Conservation (phyloP, 2,329 filamentous ascomycete genomes). For the Trichoderma citrinoviride region DNA sequence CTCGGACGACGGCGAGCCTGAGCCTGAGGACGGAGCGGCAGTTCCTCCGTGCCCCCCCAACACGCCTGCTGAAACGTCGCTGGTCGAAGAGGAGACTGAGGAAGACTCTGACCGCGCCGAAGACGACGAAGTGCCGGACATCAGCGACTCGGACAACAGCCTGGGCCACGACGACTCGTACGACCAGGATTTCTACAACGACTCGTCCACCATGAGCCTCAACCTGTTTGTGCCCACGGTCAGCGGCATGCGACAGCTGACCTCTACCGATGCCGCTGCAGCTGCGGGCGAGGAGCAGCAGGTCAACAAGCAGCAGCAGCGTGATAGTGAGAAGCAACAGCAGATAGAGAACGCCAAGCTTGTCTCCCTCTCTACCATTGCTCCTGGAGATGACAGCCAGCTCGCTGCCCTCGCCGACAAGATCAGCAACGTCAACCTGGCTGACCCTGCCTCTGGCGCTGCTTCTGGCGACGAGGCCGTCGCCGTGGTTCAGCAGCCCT, state of each 20-base stretch:
- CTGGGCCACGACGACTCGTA: constrained; percentile 8
- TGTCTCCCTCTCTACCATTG: too few relatives aligned
- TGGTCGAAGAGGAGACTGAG: neutral
- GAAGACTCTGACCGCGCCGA: neutral
- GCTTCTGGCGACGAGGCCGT: neutral
- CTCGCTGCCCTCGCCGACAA: neutral
- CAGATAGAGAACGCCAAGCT: too few relatives aligned
- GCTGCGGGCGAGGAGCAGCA: constrained; percentile 32
- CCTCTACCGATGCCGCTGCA: neutral
- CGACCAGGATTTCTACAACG: constrained; percentile 3
- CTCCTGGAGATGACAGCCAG: constrained; percentile 21
- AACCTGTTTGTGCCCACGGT: neutral
- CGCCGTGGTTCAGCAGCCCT: neutral
- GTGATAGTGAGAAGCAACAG: too few relatives aligned
- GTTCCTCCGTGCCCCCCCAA: constrained; percentile 1
- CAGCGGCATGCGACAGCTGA: neutral
- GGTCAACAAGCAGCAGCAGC: constrained; percentile 1
- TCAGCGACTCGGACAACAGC: neutral
- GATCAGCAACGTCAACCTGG: constrained; percentile 20
- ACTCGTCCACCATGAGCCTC: constrained; percentile 9
- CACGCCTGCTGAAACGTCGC: neutral
- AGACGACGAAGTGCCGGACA: neutral
- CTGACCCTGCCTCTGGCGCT: neutral
- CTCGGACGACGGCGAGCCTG: neutral
- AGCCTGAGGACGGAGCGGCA: neutral